phyloP scores from a whole-genome alignment of 2,329 filamentous ascomycete species.

The Aspergillus awamori region DNA sequence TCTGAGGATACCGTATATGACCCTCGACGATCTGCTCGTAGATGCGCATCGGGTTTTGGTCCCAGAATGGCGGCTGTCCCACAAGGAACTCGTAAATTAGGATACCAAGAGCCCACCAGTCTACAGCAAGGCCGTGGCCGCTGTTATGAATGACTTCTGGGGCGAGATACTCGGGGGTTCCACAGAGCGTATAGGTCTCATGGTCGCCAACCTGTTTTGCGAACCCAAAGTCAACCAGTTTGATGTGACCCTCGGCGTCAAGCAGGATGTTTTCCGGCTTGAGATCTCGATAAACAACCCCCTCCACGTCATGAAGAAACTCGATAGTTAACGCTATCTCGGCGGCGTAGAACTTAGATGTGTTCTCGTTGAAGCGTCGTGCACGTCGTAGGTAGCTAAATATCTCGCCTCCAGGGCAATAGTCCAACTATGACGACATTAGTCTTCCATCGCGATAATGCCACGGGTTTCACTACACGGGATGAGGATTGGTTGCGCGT shows the following conservation, averaged over 20 bases:
- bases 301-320: conserved; percentile 64
- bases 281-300: conserved; percentile 67
- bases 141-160: conserved; percentile 69
- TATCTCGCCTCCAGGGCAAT: conserved; percentile 68
- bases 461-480: background rate
- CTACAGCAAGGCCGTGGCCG: conserved; percentile 66
- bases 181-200: conserved; percentile 68
- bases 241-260: conserved; percentile 66
- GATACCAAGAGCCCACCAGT: conserved; percentile 71
- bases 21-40: conserved; percentile 70
- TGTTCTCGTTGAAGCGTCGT: conserved; percentile 64
- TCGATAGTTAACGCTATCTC: conserved; percentile 68
- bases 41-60: conserved; percentile 69
- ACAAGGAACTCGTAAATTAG: conserved; percentile 69
- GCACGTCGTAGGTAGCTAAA: conserved; percentile 67
- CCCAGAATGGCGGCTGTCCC: conserved; percentile 69
- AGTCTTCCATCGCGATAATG: conserved; percentile 15
- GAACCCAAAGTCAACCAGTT: conserved; percentile 69
- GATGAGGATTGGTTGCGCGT: background rate
- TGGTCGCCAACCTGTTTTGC: conserved; percentile 62
- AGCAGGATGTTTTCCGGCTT: conserved; percentile 70
- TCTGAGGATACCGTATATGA: conserved; percentile 61
- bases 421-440: conserved; percentile 56
- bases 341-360: conserved; percentile 66
- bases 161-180: conserved; percentile 68